Percentiles rank a stretch among this genome's conserved stretches.
phyloP scores from a whole-genome alignment of 805 yeast genomes.

The Vanderwaltozyma tropicalis region DNA sequence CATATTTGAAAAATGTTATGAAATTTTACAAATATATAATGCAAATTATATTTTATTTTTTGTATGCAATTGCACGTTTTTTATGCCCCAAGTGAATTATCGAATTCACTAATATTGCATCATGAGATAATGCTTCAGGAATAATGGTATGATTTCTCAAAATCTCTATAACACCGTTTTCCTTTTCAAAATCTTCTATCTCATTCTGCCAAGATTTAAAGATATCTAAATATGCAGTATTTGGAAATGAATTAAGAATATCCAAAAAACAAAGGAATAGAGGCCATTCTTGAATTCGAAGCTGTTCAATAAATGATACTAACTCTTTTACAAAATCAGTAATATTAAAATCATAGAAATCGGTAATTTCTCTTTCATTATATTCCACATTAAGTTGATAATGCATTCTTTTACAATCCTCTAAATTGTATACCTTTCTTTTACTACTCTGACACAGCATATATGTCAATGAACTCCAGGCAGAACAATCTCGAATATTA shows the following conservation, averaged over 20 bases:
- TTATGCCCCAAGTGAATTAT: too few species aligned
- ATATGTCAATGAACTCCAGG: constrained; percentile 21
- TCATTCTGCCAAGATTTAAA: constrained; percentile 12
- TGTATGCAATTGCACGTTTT: too few species aligned
- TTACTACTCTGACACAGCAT: not conserved
- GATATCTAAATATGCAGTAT: not conserved
- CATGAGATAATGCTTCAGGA: constrained; percentile 3
- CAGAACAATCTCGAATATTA: constrained; percentile 25
- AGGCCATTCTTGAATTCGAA: constrained; percentile 16
- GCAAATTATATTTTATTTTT: too few species aligned
- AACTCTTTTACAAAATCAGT: constrained; percentile 4
- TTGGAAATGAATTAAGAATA: constrained; percentile 1
- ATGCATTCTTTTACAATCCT: not conserved
- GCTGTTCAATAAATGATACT: constrained; percentile 9
- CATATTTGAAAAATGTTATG: too few species aligned
- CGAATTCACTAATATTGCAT: constrained; percentile 4
- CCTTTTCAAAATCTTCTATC: constrained; percentile 8
- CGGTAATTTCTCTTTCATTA: not conserved
- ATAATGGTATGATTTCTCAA: constrained; percentile 7
- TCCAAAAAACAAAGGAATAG: constrained; percentile 18
- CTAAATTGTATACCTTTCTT: not conserved
- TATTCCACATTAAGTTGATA: not conserved
- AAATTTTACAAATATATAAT: too few species aligned
- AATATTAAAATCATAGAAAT: constrained; percentile 1
- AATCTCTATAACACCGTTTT: constrained; percentile 3